These are phyloP conservation scores for Diaporthe australafricana DNA, from an alignment of 2,329 filamentous ascomycete species.

Conservation along the genomic window DNA sequence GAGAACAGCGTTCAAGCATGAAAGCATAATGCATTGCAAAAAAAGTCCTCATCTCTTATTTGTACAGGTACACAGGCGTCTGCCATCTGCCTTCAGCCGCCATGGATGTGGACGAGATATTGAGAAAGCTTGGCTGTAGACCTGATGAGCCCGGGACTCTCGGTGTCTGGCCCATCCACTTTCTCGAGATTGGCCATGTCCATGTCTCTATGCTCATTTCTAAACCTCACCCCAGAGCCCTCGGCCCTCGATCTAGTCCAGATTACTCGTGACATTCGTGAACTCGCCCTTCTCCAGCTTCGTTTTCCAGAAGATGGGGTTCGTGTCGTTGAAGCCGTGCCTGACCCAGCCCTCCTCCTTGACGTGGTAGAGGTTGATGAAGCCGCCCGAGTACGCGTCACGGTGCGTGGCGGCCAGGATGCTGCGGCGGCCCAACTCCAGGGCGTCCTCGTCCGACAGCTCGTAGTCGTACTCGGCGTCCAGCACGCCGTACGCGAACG, in stretches of 20 bases:
- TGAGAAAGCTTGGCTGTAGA: neutral
- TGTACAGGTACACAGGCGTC: conserved; percentile 43
- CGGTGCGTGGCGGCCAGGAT: conserved; percentile 96
- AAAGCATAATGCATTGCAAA: neutral
- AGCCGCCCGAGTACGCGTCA: conserved; percentile 98
- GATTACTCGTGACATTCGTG: conserved; percentile 87
- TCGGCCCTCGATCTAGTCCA: conserved; percentile 62
- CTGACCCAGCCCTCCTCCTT: conserved; percentile 99
- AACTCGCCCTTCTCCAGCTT: conserved; percentile 99
- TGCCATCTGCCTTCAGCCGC: neutral
- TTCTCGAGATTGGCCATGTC: conserved; percentile 3
- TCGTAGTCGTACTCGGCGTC: conserved; percentile 97
- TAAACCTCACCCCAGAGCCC: neutral
- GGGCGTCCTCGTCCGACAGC: conserved; percentile 84
- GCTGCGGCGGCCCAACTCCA: conserved; percentile 90
- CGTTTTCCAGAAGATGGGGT: conserved; percentile 99
- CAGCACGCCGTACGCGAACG: conserved; percentile 97
- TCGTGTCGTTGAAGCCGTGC: conserved; percentile 97
- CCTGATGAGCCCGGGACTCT: neutral
- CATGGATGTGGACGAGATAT: conserved; percentile 6
- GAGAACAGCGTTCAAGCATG: neutral
- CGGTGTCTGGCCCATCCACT: neutral
- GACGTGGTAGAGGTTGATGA: conserved; percentile 98
- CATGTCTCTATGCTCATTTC: neutral
- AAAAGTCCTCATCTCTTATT: conserved; percentile 25